Conservation (phyloP, 139 green algal genomes). For the Zygnema cylindricum region DNA sequence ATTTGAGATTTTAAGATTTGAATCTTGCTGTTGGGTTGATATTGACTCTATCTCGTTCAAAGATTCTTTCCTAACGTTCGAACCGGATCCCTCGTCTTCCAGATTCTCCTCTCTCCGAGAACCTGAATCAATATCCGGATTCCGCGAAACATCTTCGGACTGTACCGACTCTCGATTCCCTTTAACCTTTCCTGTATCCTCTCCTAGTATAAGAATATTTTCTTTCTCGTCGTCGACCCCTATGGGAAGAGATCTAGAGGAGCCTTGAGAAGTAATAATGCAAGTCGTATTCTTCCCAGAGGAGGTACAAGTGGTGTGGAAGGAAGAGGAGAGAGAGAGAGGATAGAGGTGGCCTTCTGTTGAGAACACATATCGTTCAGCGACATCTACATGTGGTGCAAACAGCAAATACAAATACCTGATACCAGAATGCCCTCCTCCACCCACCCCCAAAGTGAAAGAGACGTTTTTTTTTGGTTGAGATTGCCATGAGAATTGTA, state of each 20-base stretch:
- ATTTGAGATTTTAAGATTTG: neutral
- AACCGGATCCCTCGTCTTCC: too few relatives aligned
- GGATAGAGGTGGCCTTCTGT: slow-evolving; percentile 50
- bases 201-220: too few relatives aligned
- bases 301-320: neutral
- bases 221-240: neutral
- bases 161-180: too few relatives aligned
- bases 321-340: neutral
- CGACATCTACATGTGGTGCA: neutral
- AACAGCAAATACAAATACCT: slow-evolving; percentile 57
- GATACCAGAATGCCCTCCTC: too few relatives aligned
- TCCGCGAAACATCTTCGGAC: too few relatives aligned
- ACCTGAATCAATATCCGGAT: too few relatives aligned
- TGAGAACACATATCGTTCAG: slow-evolving; percentile 45
- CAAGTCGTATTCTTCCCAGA: neutral
- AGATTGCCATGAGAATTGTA: too few relatives aligned
- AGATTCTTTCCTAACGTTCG: neutral
- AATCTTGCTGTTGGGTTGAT: neutral
- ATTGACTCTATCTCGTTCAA: neutral
- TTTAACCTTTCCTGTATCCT: too few relatives aligned
- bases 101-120: too few relatives aligned
- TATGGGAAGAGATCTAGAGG: neutral
- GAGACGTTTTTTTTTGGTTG: too few relatives aligned
- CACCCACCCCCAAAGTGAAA: too few relatives aligned
- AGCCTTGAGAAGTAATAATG: neutral